Evolutionary conservation across 2,329 filamentous ascomycete genomes (phyloP), one percentile per base, ranked within the genome.

Genomic region (Colletotrichum abscissum): DNA sequence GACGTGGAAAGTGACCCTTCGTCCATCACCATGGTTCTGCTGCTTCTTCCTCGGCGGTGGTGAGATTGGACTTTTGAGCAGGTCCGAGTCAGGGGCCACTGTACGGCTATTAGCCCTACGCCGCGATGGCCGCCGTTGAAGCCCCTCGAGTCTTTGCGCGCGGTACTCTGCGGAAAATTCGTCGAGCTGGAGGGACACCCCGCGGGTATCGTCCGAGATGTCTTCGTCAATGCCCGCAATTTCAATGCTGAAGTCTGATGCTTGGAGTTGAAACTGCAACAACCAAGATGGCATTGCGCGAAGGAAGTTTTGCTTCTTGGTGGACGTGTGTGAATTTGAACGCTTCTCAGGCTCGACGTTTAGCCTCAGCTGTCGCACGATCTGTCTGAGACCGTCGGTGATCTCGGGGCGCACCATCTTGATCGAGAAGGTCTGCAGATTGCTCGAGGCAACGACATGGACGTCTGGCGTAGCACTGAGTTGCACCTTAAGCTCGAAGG

Each of bases 381-480:
- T 98, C 80, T 98, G 95, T 28, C 94, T 94, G 38, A 99, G 88
- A 26, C 97, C 97, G 78, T 97, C 93, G 67, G 93, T 97, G 72
- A 99, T 98, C 79, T 99, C 97, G 6, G 94, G 92, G 26, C 96
- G 92, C 9, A 98, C 92, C 87, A 99, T 92, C 79, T 95, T 97
- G 62, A 98, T 88, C 1, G 94, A 94, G 76, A 97, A 95, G 0
- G 95, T 97, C 79, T 97, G 94, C 2, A 98, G 85, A 74, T 91
- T 94, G 24, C 94, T 95, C 63, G 91, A 93, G 12, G 92, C 91
- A 67, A 95, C 90, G 11, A 98, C 95, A 59, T 93, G 92, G 8
- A 98, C 90, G 76, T 98, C 93, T 0, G 95, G 95, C 4, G 94
- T 92, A 5, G 96, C 96, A 75, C 91, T 96, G 14, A 98, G 85